Conservation (phyloP, 2,329 filamentous ascomycete genomes). For the Orbilia javanica region DNA sequence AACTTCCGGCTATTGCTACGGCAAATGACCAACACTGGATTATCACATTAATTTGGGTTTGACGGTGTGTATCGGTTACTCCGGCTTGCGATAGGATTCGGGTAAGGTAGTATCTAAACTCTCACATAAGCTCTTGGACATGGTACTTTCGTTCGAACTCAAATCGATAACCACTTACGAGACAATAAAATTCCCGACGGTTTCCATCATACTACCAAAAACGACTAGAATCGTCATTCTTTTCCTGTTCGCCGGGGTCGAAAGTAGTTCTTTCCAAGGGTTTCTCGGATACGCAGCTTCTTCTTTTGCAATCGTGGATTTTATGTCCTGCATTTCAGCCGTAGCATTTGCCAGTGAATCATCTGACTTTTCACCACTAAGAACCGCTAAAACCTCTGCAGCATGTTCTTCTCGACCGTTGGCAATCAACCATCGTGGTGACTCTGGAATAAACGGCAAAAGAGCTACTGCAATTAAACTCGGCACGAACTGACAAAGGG, state of each 20-base stretch:
- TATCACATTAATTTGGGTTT: conserved; percentile 64
- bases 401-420: conserved; percentile 59
- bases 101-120: conserved; percentile 62
- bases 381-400: conserved; percentile 56
- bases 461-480: conserved; percentile 61
- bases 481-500: conserved; percentile 64
- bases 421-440: conserved; percentile 65
- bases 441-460: conserved; percentile 63
- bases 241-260: conserved; percentile 61
- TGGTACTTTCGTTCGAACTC: background rate
- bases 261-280: conserved; percentile 62
- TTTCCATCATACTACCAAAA: conserved; percentile 60
- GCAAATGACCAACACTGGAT: conserved; percentile 65
- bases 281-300: conserved; percentile 61
- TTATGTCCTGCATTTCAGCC: conserved; percentile 60
- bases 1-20: conserved; percentile 64
- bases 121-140: background rate
- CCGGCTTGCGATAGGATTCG: conserved; percentile 63
- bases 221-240: conserved; percentile 61
- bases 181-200: conserved; percentile 64
- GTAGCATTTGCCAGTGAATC: conserved; percentile 59
- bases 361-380: conserved; percentile 54
- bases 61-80: conserved; percentile 62
- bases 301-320: conserved; percentile 61
- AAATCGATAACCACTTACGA: conserved; percentile 59